Evolutionary conservation across 2,329 filamentous ascomycete species (phyloP), one percentile per base, ranked within the genome.

Genomic region (Aspergillus unguis): DNA sequence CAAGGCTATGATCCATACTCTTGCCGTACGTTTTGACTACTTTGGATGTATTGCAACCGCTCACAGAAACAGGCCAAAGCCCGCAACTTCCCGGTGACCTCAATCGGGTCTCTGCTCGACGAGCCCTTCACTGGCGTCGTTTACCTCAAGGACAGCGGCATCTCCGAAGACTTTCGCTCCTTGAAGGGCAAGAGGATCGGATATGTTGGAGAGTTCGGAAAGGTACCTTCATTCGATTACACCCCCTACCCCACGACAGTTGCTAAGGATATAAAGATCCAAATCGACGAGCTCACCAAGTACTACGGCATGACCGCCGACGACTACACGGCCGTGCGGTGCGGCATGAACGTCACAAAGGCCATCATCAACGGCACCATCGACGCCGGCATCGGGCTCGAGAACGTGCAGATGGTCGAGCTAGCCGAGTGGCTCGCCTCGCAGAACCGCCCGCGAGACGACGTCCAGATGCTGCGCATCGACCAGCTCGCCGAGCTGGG

Each of bases 371-470:
- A 80, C 53, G 86, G 86, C 60, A 79, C 80, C 36, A 88, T 90
- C 60, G 85, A 90, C 65, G 87, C 87, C 17, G 87, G 87, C 33
- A 84, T 89, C 64, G 87, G 87, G 17, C 82, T 91, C 4, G 87
- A 90, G 71, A 91, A 91, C 65, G 87, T 90, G 5, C 87, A 91
- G 71, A 90, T 90, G 87, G 87, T 90, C 40, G 87, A 90, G 71
- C 79, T 91, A 1, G 86, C 87, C 69, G 86, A 89, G 65, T 90
- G 86, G 87, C 83, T 90, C 23, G 78, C 77, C 0, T 57, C 66
- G 0, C 85, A 88, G 66, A 79, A 78, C 60, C 84, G 85, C 1
- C 79, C 83, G 54, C 81, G 80, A 66, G 73, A 76, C 10, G 86
- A 90, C 58, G 87, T 90, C 6, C 84, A 88, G 72, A 90, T 91